phyloP scores from a whole-genome alignment of 2,329 filamentous ascomycete species.

The Fonsecaea erecta region DNA sequence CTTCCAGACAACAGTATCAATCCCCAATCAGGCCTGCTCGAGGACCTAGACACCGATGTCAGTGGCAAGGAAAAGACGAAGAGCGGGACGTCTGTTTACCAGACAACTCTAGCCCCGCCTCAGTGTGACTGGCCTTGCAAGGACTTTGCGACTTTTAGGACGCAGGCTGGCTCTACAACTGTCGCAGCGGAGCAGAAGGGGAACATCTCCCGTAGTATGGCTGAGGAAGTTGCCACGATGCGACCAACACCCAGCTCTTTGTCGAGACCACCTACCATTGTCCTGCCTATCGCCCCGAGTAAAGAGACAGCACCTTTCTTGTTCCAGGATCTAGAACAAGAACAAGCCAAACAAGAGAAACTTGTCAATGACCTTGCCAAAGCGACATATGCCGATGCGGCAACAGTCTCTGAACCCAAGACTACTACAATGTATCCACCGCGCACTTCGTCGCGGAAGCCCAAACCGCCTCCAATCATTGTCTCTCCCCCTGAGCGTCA shows the following conservation, averaged over 20 bases:
- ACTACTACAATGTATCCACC: slow-evolving; percentile 22
- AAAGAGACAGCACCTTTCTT: slow-evolving; percentile 29
- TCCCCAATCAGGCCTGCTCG: background rate
- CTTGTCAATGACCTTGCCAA: slow-evolving; percentile 14
- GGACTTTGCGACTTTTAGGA: slow-evolving; percentile 28
- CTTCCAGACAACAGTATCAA: slow-evolving; percentile 16
- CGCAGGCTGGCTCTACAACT: background rate
- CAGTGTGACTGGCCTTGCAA: slow-evolving; percentile 32
- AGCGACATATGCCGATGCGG: background rate
- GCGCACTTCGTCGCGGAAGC: slow-evolving; percentile 32
- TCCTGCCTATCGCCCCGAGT: slow-evolving; percentile 24
- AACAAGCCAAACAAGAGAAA: slow-evolving; percentile 24
- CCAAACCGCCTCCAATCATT: slow-evolving; percentile 30
- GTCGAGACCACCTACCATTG: slow-evolving; percentile 25
- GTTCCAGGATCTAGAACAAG: slow-evolving; percentile 25
- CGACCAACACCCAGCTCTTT: slow-evolving; percentile 15
- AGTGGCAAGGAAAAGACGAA: background rate
- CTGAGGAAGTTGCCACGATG: slow-evolving; percentile 1
- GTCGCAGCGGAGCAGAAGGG: slow-evolving; percentile 1
- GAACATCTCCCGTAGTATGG: background rate
- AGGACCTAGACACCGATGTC: background rate
- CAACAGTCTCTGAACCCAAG: background rate
- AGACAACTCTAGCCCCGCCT: slow-evolving; percentile 1
- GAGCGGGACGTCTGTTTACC: background rate
- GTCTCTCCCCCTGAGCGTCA: slow-evolving; percentile 23